phyloP scores from a whole-genome alignment of 2,329 filamentous ascomycete species.

The Colletotrichum spinosum region DNA sequence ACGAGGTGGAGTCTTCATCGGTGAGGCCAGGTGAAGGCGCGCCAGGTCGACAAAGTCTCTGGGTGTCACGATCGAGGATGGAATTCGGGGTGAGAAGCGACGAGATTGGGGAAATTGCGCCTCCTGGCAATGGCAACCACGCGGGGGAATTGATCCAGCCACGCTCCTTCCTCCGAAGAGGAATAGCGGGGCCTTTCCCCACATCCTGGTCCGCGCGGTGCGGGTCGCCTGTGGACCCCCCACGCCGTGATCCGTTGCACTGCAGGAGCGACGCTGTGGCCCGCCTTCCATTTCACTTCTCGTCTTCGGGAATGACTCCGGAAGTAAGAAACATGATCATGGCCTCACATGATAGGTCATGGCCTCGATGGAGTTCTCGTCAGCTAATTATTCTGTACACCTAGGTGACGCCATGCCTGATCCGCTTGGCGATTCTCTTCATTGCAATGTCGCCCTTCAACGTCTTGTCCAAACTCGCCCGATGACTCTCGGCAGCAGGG shows the following conservation, averaged over 20 bases:
- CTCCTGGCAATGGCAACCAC: constrained; percentile 3
- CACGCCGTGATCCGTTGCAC: too few relatives aligned
- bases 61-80: not conserved
- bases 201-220: not conserved
- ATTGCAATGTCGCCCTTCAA: constrained; percentile 9
- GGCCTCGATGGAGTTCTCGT: not conserved
- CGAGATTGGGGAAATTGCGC: constrained; percentile 12
- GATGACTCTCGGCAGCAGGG: constrained; percentile 14
- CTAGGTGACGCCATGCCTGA: not conserved
- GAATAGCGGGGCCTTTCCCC: not conserved
- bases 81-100: not conserved
- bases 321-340: too few relatives aligned
- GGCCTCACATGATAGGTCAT: not conserved
- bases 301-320: not conserved
- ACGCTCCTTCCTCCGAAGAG: not conserved
- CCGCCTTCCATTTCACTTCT: not conserved
- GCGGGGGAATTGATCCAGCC: constrained; percentile 17
- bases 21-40: not conserved
- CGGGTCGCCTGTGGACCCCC: too few relatives aligned
- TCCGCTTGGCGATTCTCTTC: not conserved
- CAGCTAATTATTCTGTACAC: not conserved
- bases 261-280: not conserved
- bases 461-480: constrained; percentile 8
- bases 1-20: not conserved
- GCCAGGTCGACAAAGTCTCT: constrained; percentile 9